Evolutionary conservation across 768 basidiomycete genomes (phyloP).

Genomic region (Trichaptum fuscoviolaceum): DNA sequence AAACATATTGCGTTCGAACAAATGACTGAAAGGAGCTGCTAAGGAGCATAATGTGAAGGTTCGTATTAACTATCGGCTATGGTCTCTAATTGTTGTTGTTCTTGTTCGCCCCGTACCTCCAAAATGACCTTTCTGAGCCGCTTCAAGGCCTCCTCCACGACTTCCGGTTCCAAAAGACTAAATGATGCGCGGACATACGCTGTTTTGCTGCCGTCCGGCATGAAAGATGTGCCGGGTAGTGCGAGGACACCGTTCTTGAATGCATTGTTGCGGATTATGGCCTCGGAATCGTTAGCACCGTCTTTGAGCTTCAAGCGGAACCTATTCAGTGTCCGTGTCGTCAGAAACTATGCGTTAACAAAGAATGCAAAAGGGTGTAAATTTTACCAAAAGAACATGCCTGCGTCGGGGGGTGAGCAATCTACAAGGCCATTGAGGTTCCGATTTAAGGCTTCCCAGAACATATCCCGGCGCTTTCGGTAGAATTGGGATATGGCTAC

Average conservation of each 20-base stretch:
- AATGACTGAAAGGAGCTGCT: too few relatives aligned
- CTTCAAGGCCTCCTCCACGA: conserved; percentile 69
- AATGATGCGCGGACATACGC: conserved; percentile 81
- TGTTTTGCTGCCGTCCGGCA: conserved; percentile 64
- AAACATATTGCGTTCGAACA: too few relatives aligned
- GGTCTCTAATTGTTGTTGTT: too few relatives aligned
- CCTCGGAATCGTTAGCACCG: conserved; percentile 51
- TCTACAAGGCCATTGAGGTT: conserved; percentile 73
- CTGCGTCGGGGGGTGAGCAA: conserved; percentile 66
- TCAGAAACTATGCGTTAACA: too few relatives aligned
- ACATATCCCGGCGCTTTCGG: conserved; percentile 64
- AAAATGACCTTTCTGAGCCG: conserved; percentile 45
- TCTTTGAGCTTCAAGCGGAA: conserved; percentile 35
- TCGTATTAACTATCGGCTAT: conserved; percentile 4
- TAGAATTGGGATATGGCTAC: conserved; percentile 69
- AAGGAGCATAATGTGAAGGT: too few relatives aligned
- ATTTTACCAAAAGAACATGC: conserved; percentile 85
- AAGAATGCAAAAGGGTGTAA: background rate
- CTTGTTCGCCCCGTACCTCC: conserved; percentile 18
- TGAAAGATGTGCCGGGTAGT: conserved; percentile 79
- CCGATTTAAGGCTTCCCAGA: conserved; percentile 68
- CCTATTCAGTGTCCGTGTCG: conserved; percentile 52
- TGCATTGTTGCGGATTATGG: conserved; percentile 68
- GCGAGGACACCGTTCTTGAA: conserved; percentile 83
- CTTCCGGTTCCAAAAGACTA: conserved; percentile 57